Evolutionary conservation across 805 yeast genomes (phyloP), one percentile per base, ranked within the genome.

Genomic region (Ogataea trehalophila): DNA sequence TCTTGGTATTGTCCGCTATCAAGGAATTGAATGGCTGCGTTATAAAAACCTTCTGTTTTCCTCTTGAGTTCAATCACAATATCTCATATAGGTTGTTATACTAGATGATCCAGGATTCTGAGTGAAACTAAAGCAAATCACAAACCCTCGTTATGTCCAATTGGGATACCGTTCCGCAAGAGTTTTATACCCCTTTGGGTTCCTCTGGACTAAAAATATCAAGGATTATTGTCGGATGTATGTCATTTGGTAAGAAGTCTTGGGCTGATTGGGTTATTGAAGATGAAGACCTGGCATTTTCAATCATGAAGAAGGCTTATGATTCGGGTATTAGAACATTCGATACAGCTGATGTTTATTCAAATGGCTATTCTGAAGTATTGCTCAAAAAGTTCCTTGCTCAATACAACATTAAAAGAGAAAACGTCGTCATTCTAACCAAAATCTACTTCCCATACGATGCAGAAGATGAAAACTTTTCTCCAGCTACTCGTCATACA

Each of bases 351-450:
- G 74, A 75, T 53, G 55, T 62, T 15, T 76, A 76, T 50, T 68
- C 74, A 23, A 72, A 71, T 54, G 74, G 84, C 8, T 43, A 53
- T 15, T 72, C 79, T 31, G 84, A 79, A 61, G 54, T 59, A 4
- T 46, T 79, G 2, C 44, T 80, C 11, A 80, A 81, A 16, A 77
- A 78, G 56, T 80, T 79, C 54, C 54, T 80, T 48, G 71, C 71
- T 50, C 66, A 68, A 46, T 79, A 69, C 63, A 65, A 73, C 35
- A 81, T 80, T 53, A 71, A 70, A 8, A 69, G 85, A 55, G 78
- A 76, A 41, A 71, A 70, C 40, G 72, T 80, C 43, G 81, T 79
- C n/a, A 79, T 80, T 46, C 49, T 81, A 54, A 65, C 80, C 23
- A 81, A 81, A 63, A 55, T 39, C 58, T 38, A 46, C 51, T 58